Base-by-base conservation (phyloP, 495 filamentous ascomycete genomes). In the Lepidopterella palustris region DNA sequence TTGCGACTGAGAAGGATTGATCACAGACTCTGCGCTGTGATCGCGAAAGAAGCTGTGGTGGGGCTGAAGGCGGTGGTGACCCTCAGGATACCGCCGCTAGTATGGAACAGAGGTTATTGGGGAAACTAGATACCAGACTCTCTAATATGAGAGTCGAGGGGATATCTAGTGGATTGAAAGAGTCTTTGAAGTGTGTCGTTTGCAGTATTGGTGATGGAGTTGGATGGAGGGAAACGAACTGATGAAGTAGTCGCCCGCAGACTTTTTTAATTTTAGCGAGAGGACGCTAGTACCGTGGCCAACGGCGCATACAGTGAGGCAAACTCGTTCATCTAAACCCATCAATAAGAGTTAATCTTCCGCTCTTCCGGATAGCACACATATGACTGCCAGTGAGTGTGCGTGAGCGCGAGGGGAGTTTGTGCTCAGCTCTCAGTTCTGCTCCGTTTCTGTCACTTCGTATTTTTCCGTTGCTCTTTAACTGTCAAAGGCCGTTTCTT, bases 1-100 rank as follows among this genome's bases (percentile, higher is more conserved):
- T 97, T 92, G 89, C 84, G 83, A 76, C 77, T 79, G 70, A 57
- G 66, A 72, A 65, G 68, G 70, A 72, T 70, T 80, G 87, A 92
- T 85, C 86, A 83, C 86, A 87, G 85, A 81, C 84, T 67, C 78
- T 73, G 82, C 78, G 71, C 76, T 78, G 80, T 79, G 82, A 83
- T 76, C 78, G 71, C 68, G 65, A 26, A 58, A 66, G 62, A 66
- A 61, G 45, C 18, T 61, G 52, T 57, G 62, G 57, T 60, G 68
- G 57, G 59, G 66, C 55, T 68, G 61, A 56, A 58, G 58, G 63
- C 65, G 70, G 68, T 56, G 69, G 64, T 64, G 64, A 69, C 64
- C 64, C 69, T 67, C 53, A 50, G 50, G 67, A 66, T 64, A 65
- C 55, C 70, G 72, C 72, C 68, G 70, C 64, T 51, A 29, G 48